Evolutionary conservation across 164 flowering plant species (phyloP), one percentile per base, ranked within the genome.

Genomic region (Dillenia suffruticosa): DNA sequence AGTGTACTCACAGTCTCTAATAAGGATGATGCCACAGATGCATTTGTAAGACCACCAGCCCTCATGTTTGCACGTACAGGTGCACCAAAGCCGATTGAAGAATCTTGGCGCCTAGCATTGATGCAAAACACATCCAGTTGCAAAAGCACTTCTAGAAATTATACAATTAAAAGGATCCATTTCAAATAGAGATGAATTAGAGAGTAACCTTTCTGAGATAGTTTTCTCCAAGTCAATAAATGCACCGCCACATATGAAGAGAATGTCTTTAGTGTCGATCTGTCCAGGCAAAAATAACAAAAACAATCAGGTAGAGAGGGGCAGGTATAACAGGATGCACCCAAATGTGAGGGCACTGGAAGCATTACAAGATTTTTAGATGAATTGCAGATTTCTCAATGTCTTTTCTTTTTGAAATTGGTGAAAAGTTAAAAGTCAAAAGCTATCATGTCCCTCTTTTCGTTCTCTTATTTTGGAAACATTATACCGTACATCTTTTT

Each of bases 191-290:
- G 9, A 46, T 47, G n/a, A 44, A 62, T 10, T 57, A 9, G 40
- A 32, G 46, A 24, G 53, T 66, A 46, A 93, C 98, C 97, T 93
- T 69, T 93, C 96, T 19, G 98, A 93, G 64, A 93, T 90, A 14
- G 96, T 89, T 72, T 93, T 93, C 74, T 90, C 98, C 63, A 93
- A 76, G 81, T 89, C 90, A 68, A 82, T 72, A 70, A 93, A 93
- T 40, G 98, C 98, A 67, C 98, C 98, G 8, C 98, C 97, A 71
- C 97, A 88, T 51, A 90, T 89, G 77, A 93, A 93, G 60, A 93
- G 98, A 66, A 93, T 90, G 69, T 93, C 90, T 64, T 90, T 93
- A 5, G 98, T 93, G 67, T 93, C 97, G 61, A 93, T 87, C 97
- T 93, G 87, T 32, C 40, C 40, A 32, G 40, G 40, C 6, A 32